phyloP scores from a whole-genome alignment of 2,329 filamentous ascomycete species.

The Fusarium chlamydosporum region DNA sequence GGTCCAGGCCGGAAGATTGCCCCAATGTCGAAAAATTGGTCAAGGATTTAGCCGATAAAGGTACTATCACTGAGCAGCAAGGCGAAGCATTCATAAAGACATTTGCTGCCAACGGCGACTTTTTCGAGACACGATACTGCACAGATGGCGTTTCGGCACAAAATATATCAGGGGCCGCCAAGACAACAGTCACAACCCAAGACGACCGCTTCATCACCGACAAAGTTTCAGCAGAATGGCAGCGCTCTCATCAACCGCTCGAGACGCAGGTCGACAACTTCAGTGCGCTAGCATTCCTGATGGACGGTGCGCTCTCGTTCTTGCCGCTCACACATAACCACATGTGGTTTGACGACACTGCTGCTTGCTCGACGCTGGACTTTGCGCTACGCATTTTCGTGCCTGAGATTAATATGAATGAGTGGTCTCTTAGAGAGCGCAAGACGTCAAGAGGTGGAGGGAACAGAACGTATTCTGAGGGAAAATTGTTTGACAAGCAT shows the following conservation, averaged over 20 bases:
- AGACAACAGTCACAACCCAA: slow-evolving; percentile 57
- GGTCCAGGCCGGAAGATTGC: slow-evolving; percentile 50
- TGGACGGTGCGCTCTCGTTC: slow-evolving; percentile 62
- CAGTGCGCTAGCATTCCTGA: slow-evolving; percentile 58
- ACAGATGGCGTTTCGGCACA: slow-evolving; percentile 60
- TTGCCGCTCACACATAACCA: slow-evolving; percentile 60
- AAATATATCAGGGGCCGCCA: slow-evolving; percentile 60
- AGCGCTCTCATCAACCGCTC: slow-evolving; percentile 48
- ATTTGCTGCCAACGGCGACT: slow-evolving; percentile 51
- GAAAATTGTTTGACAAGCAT: slow-evolving; percentile 60
- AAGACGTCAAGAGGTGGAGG: slow-evolving; percentile 55
- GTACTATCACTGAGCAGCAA: slow-evolving; percentile 45
- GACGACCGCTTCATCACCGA: slow-evolving; percentile 53
- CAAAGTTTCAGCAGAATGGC: slow-evolving; percentile 61
- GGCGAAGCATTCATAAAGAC: slow-evolving; percentile 43
- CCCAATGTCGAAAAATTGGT: slow-evolving; percentile 27
- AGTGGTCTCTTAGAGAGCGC: slow-evolving; percentile 62
- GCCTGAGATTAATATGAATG: slow-evolving; percentile 55
- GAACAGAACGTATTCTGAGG: slow-evolving; percentile 62
- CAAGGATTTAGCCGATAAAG: slow-evolving; percentile 40
- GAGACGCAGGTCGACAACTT: slow-evolving; percentile 52
- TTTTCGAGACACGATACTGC: slow-evolving; percentile 57
- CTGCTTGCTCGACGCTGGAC: slow-evolving; percentile 63
- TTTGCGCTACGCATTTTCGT: slow-evolving; percentile 63
- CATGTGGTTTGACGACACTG: slow-evolving; percentile 60